Conservation (phyloP, 805 yeast species). For the Starmerella ratchasimensis region DNA sequence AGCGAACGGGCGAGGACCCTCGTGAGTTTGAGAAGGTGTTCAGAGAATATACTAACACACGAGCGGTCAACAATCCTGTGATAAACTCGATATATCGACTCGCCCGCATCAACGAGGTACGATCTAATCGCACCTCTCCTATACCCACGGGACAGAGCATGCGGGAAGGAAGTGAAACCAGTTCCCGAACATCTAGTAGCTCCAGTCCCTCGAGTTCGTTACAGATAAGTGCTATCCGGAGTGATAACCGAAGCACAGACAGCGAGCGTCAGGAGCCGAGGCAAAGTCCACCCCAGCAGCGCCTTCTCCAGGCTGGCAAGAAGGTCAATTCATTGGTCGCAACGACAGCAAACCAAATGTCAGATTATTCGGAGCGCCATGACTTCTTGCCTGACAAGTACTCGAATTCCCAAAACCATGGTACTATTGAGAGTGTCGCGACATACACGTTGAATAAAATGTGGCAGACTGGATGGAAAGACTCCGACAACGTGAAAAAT, state of each 20-base stretch:
- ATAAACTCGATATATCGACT: conserved; percentile 11
- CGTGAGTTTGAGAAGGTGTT: conserved; percentile 18
- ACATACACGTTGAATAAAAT: conserved; percentile 16
- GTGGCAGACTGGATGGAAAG: conserved; percentile 20
- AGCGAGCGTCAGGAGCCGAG: not conserved
- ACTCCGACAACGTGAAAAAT: conserved; percentile 11
- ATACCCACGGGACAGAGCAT: not conserved
- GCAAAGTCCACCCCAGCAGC: too few relatives aligned
- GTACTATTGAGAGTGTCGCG: conserved; percentile 12
- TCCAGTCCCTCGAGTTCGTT: too few relatives aligned
- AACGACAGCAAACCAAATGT: conserved; percentile 19
- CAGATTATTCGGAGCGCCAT: conserved; percentile 13
- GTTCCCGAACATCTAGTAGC: too few relatives aligned
- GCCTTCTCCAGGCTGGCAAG: conserved; percentile 6
- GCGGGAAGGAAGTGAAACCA: too few relatives aligned
- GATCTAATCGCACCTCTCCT: too few relatives aligned
- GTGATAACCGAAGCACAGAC: too few relatives aligned
- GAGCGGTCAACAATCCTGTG: conserved; percentile 17
- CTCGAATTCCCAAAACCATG: conserved; percentile 7
- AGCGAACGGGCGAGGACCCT: conserved; percentile 15
- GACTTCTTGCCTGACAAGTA: conserved; percentile 2
- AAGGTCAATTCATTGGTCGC: conserved; percentile 18
- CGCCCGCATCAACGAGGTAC: too few relatives aligned
- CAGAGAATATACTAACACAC: conserved; percentile 16
- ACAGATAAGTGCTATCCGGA: too few relatives aligned